Conservation (phyloP, 2,329 filamentous ascomycete genomes). For the Fusarium anthophilum region DNA sequence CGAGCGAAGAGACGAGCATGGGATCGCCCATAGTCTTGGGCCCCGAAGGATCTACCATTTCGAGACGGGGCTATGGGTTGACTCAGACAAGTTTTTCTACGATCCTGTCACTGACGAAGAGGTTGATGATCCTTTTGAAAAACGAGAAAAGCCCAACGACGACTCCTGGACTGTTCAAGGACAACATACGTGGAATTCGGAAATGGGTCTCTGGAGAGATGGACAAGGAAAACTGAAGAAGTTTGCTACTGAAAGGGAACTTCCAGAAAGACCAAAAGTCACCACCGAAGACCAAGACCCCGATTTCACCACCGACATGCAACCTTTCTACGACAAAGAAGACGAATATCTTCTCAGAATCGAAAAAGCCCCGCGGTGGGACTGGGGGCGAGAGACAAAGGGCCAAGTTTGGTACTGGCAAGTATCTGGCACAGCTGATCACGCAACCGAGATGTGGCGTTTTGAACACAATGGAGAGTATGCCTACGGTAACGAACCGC, state of each 20-base stretch:
- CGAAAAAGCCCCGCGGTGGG: not conserved
- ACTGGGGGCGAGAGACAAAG: slow-evolving; percentile 2
- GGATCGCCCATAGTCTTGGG: not conserved
- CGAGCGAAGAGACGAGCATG: slow-evolving; percentile 2
- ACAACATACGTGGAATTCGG: not conserved
- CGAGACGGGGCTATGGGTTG: not conserved
- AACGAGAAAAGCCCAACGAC: not conserved
- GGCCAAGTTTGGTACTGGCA: slow-evolving; percentile 5
- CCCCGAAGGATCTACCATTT: not conserved
- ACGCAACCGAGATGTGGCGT: slow-evolving; percentile 3
- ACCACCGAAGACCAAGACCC: not conserved
- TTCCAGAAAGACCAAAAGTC: not conserved
- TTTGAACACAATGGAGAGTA: slow-evolving; percentile 3
- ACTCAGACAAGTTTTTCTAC: not conserved
- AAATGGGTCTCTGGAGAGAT: slow-evolving; percentile 9
- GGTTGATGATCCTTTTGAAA: not conserved
- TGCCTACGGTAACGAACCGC: not conserved
- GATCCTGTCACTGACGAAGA: slow-evolving; percentile 5
- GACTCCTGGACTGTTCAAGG: not conserved
- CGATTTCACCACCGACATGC: not conserved
- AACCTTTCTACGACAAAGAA: not conserved
- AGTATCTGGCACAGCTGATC: not conserved
- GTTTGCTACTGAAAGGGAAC: not conserved
- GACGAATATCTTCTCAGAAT: not conserved
- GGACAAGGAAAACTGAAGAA: not conserved